Evolutionary conservation across 2,329 filamentous ascomycete genomes (phyloP), one percentile per base, ranked within the genome.

Genomic region (Aspergillus ochraceoroseus): DNA sequence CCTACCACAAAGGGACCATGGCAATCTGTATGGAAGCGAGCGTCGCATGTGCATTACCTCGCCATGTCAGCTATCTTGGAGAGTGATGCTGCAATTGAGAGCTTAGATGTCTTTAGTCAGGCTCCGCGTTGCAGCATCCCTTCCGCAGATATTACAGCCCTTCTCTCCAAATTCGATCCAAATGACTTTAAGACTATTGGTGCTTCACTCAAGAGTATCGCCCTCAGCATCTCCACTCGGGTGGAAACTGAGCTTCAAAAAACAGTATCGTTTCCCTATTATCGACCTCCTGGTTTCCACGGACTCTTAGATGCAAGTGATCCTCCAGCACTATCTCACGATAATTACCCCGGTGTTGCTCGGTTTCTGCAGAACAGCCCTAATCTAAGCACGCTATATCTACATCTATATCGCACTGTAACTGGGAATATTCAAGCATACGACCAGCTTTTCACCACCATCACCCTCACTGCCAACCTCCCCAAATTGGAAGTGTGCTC

Each of bases 11-110:
- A 23, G 8, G 32, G 31, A n/a, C 9, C 27, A 4, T 48, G 43
- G 43, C 8, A 25, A 3, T 5, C 27, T 1, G 9, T 39, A 15
- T 43, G 34, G 36, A 25, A 8, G 19, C 27, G 39, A 13, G 40
- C 39, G 2, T 41, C 43, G 32, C 32, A 43, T 2, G 30, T 46
- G 9, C 32, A 36, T 18, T 33, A 32, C 8, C 20, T 38, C n/a
- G n/a, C 35, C 14, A 14, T 39, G 20, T 33, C 29, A 4, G 43
- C 46, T 2, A 28, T 44, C 3, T 32, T 31, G 9, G 22, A 13
- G 14, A 43, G 39, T 12, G 25, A 28, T 3, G 13, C 23, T 3
- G 14, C 35, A 3, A 18, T 46, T 9, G 34, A 26, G 7, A 26
- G 18, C n/a, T 20, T 48, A 5, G 32, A 43, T 27, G 9, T 38